phyloP scores from a whole-genome alignment of 306 rosid species.

The Vigna trinervia region DNA sequence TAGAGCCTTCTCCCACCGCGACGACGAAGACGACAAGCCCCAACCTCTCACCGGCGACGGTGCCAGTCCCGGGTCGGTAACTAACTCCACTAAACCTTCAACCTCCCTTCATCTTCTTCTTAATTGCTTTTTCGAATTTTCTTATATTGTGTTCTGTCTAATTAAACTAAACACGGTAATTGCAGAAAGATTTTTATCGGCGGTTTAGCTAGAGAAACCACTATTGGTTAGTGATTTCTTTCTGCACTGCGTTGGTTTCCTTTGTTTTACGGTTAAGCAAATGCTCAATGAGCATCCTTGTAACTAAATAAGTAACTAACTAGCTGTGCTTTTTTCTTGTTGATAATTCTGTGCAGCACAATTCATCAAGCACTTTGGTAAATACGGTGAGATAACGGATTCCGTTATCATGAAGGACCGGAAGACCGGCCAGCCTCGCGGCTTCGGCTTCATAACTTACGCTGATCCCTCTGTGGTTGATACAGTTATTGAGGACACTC shows the following conservation, averaged over 20 bases:
- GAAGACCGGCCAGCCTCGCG: slow-evolving; percentile 92
- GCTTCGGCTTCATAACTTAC: slow-evolving; percentile 90
- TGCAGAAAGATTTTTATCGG: slow-evolving; percentile 96
- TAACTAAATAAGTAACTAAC: slow-evolving; percentile 35
- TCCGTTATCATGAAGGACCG: slow-evolving; percentile 96
- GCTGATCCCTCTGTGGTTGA: slow-evolving; percentile 89
- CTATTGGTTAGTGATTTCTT: slow-evolving; percentile 69
- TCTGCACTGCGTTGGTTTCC: slow-evolving; percentile 11
- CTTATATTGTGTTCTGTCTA: slow-evolving; percentile 42
- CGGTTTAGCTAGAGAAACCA: slow-evolving; percentile 95
- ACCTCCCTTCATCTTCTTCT: neutral
- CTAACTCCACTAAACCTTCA: slow-evolving; percentile 19
- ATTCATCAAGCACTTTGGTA: slow-evolving; percentile 83
- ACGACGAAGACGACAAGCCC: slow-evolving; percentile 65
- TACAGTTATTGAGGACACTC: slow-evolving; percentile 78
- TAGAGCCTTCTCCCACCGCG: slow-evolving; percentile 57
- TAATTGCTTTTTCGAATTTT: neutral
- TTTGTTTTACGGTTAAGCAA: neutral
- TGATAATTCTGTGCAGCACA: slow-evolving; percentile 56
- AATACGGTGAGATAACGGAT: slow-evolving; percentile 85
- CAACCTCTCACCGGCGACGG: slow-evolving; percentile 88
- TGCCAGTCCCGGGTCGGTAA: slow-evolving; percentile 86
- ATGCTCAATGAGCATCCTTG: neutral
- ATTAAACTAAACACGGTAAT: slow-evolving; percentile 43
- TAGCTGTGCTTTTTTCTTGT: slow-evolving; percentile 1